Evolutionary conservation across 2,329 filamentous ascomycete genomes (phyloP).

Genomic region (Diplodia mutila): DNA sequence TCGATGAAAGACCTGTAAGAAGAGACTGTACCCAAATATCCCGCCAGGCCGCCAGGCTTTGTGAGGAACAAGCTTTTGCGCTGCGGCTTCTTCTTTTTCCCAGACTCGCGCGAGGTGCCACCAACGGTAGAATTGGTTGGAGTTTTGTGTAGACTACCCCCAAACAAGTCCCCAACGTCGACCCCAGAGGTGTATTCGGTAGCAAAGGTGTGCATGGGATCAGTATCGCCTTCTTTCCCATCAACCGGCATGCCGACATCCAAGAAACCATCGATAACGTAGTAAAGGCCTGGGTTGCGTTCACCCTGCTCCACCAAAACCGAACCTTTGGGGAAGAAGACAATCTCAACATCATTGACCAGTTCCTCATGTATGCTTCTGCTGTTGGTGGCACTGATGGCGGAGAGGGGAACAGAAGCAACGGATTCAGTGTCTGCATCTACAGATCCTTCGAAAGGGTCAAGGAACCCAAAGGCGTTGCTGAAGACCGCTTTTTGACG

Average conservation of each 20-base stretch:
- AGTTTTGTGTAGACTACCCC: slow-evolving; percentile 32
- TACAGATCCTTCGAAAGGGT: slow-evolving; percentile 73
- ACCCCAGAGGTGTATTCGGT: slow-evolving; percentile 35
- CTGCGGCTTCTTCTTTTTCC: slow-evolving; percentile 53
- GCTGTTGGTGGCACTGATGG: slow-evolving; percentile 49
- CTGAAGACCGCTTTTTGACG: slow-evolving; percentile 78
- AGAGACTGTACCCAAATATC: slow-evolving; percentile 91
- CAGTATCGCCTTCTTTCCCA: slow-evolving; percentile 56
- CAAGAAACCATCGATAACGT: slow-evolving; percentile 95
- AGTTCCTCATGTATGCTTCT: slow-evolving; percentile 71
- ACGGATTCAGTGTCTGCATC: slow-evolving; percentile 89
- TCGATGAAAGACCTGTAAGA: slow-evolving; percentile 96
- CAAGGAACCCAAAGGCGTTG: slow-evolving; percentile 91
- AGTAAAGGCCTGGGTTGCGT: slow-evolving; percentile 94
- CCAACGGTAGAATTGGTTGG: slow-evolving; percentile 33
- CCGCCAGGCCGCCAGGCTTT: slow-evolving; percentile 91
- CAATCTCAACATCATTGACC: slow-evolving; percentile 91
- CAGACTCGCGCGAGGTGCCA: slow-evolving; percentile 29
- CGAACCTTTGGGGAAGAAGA: slow-evolving; percentile 93
- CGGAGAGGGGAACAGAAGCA: slow-evolving; percentile 57
- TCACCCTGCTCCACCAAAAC: slow-evolving; percentile 96
- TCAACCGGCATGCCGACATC: slow-evolving; percentile 85
- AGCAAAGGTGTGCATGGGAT: slow-evolving; percentile 50
- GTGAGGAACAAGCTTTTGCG: slow-evolving; percentile 83
- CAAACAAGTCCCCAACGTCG: slow-evolving; percentile 40